phyloP scores from a whole-genome alignment of 495 filamentous ascomycete genomes.

The Podospora conica region DNA sequence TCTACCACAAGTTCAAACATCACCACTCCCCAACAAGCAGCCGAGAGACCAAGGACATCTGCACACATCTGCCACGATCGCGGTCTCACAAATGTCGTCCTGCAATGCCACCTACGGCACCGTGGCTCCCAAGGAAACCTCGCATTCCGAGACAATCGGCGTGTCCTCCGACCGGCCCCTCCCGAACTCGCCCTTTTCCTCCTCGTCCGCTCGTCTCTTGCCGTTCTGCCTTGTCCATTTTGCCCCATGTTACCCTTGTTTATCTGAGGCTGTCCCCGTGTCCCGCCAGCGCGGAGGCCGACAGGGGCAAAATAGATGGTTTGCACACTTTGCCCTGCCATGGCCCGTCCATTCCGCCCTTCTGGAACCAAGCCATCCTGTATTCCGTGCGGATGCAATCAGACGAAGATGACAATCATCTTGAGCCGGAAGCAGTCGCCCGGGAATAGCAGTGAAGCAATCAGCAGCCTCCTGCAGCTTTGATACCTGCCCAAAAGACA shows the following conservation, averaged over 20 bases:
- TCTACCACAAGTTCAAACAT: too few species aligned
- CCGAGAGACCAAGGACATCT: too few species aligned
- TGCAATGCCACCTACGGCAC: neutral
- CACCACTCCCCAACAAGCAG: too few species aligned
- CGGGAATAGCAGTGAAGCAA: neutral
- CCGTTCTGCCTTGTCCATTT: too few species aligned
- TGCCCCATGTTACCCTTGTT: neutral
- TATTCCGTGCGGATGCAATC: neutral
- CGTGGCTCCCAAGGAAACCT: too few species aligned
- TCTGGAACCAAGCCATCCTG: neutral
- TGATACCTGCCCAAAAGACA: too few species aligned
- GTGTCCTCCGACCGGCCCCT: neutral
- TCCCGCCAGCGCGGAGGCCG: neutral
- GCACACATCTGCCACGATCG: neutral
- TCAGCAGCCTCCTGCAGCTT: too few species aligned
- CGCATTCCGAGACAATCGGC: neutral
- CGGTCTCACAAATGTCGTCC: neutral
- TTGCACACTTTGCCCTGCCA: neutral
- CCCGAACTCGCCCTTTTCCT: neutral
- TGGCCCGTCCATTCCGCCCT: too few species aligned
- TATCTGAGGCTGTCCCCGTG: neutral
- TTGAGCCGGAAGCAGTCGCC: neutral
- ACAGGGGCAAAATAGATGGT: neutral
- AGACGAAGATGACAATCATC: neutral
- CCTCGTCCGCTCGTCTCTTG: too few species aligned